Conservation (phyloP, 768 basidiomycete species). For the Naematelia encephala region DNA sequence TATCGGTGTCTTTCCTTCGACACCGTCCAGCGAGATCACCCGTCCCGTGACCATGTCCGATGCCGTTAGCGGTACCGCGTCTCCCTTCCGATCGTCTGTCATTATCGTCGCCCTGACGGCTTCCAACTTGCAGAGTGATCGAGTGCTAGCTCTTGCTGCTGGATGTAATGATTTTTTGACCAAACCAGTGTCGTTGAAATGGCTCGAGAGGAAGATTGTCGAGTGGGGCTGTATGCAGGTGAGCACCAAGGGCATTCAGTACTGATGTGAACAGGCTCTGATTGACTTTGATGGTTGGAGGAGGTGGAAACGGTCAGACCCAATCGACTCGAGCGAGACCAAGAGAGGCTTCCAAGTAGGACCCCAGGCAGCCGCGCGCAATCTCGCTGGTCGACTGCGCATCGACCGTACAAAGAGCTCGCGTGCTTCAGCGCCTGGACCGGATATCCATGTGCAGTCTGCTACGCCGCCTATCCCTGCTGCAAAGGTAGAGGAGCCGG, state of each 20-base stretch:
- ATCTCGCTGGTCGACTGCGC: constrained; percentile 34
- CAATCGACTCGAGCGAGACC: constrained; percentile 27
- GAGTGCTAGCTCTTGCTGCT: constrained; percentile 93
- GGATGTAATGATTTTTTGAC: constrained; percentile 99
- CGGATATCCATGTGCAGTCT: constrained; percentile 14
- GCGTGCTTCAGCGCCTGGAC: constrained; percentile 6
- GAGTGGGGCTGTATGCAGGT: constrained; percentile 93
- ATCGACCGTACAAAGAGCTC: constrained; percentile 33
- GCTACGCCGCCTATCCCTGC: constrained; percentile 9
- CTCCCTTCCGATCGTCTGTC: constrained; percentile 82
- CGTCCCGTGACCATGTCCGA: constrained; percentile 20
- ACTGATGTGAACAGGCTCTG: constrained; percentile 30
- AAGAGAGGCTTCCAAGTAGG: constrained; percentile 40
- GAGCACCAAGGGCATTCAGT: constrained; percentile 6
- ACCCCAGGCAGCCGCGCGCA: constrained; percentile 44
- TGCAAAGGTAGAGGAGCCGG: background rate
- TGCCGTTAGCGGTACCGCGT: constrained; percentile 20
- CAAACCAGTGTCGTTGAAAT: constrained; percentile 89
- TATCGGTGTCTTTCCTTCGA: constrained; percentile 66
- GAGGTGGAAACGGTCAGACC: constrained; percentile 46
- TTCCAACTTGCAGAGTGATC: constrained; percentile 88
- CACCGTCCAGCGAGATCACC: constrained; percentile 60
- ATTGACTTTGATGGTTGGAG: constrained; percentile 53
- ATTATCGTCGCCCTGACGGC: constrained; percentile 99
- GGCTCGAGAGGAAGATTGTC: constrained; percentile 97